Percentiles rank a stretch among this genome's conserved stretches.
Conservation (phyloP, 2,329 filamentous ascomycete species). For the Incumbomyces delicatus region DNA sequence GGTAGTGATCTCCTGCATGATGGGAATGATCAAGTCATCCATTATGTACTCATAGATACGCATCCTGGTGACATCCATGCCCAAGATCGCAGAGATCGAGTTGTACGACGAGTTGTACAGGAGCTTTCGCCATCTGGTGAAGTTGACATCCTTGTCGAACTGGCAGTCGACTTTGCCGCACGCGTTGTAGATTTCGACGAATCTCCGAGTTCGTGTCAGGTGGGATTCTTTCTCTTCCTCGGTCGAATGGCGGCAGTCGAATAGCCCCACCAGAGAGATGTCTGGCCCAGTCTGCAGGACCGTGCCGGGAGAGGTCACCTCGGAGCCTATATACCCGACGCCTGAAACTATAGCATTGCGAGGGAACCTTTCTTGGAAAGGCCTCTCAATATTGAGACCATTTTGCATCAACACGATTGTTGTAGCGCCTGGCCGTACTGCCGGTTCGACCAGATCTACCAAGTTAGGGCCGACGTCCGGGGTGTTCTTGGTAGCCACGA, state of each 20-base stretch:
- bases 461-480: slow-evolving; percentile 44
- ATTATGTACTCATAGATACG: slow-evolving; percentile 37
- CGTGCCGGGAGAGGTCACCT: slow-evolving; percentile 37
- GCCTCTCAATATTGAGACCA: slow-evolving; percentile 53
- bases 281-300: slow-evolving; percentile 48
- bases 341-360: slow-evolving; percentile 44
- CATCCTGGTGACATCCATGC: slow-evolving; percentile 43
- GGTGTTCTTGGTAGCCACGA: slow-evolving; percentile 51
- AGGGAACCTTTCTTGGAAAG: slow-evolving; percentile 42
- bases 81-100: slow-evolving; percentile 42
- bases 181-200: slow-evolving; percentile 29
- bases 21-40: slow-evolving; percentile 41
- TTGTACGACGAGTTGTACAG: slow-evolving; percentile 45
- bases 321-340: slow-evolving; percentile 44
- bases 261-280: slow-evolving; percentile 39
- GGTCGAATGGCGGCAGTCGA: slow-evolving; percentile 9
- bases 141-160: slow-evolving; percentile 27
- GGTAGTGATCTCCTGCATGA: slow-evolving; percentile 37
- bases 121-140: slow-evolving; percentile 31
- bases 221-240: slow-evolving; percentile 25
- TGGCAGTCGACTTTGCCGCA: slow-evolving; percentile 28
- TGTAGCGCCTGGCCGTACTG: slow-evolving; percentile 42
- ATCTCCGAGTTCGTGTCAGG: slow-evolving; percentile 21
- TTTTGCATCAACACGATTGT: slow-evolving; percentile 52
- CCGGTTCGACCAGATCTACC: slow-evolving; percentile 41